Evolutionary conservation across 176 grass and related monocot genomes (phyloP).

Genomic region (Rhynchospora breviuscula): DNA sequence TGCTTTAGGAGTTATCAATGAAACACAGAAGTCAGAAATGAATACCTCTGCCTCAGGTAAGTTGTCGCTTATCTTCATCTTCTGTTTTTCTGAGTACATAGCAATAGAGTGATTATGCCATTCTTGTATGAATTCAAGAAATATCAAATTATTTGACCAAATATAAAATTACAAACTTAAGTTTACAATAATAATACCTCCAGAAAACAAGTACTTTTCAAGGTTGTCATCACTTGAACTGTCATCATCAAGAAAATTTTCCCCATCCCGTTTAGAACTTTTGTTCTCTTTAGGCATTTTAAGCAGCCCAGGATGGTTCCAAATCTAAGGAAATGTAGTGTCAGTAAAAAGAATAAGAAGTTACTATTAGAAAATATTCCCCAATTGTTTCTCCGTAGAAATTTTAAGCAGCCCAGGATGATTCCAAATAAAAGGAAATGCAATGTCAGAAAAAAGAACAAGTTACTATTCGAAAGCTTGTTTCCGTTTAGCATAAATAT

Average conservation of each 20-base stretch:
- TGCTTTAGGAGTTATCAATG: background rate
- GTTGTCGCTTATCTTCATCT: constrained; percentile 51
- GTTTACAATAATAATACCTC: constrained; percentile 48
- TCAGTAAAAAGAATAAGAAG: constrained; percentile 12
- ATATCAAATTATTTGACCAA: background rate
- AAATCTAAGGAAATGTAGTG: constrained; percentile 49
- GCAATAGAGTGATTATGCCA: background rate
- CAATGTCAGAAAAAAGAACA: too few species aligned
- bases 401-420: too few species aligned
- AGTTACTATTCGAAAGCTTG: too few species aligned
- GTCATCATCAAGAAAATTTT: constrained; percentile 81
- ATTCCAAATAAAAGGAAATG: too few species aligned
- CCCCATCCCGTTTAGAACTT: constrained; percentile 55
- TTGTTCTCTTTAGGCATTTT: constrained; percentile 85
- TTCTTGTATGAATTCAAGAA: constrained; percentile 5
- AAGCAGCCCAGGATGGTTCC: constrained; percentile 96
- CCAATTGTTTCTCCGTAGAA: too few species aligned
- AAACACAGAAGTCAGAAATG: background rate
- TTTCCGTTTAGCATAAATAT: background rate
- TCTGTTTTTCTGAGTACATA: constrained; percentile 66
- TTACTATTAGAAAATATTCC: background rate
- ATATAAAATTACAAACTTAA: background rate
- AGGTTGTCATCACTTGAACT: constrained; percentile 86
- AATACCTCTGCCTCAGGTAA: constrained; percentile 54
- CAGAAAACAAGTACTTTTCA: constrained; percentile 49